These are phyloP conservation scores for Phylloporus arenicola DNA, from an alignment of 768 basidiomycete species.

Conservation along the genomic window DNA sequence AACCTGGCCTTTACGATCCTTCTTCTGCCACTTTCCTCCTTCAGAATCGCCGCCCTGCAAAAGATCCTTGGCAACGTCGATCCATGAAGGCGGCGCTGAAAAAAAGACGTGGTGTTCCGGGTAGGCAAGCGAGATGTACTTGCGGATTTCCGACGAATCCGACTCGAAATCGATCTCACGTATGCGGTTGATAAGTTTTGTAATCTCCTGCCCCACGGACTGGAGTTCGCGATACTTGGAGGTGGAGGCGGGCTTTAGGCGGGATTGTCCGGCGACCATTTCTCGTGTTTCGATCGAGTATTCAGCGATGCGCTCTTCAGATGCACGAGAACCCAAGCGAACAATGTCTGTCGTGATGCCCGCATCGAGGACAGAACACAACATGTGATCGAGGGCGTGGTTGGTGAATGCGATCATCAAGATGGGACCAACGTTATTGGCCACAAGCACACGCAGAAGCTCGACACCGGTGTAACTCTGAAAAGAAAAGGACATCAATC, in stretches of 20 bases:
- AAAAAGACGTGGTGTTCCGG: slow-evolving; percentile 46
- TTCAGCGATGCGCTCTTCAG: slow-evolving; percentile 54
- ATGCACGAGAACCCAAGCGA: slow-evolving; percentile 61
- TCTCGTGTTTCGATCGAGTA: slow-evolving; percentile 61
- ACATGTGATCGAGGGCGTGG: slow-evolving; percentile 73
- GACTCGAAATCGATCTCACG: slow-evolving; percentile 30
- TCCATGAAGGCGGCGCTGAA: slow-evolving; percentile 43
- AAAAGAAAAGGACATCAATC: neutral
- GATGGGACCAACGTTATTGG: slow-evolving; percentile 49
- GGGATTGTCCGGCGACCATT: slow-evolving; percentile 35
- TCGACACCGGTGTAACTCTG: slow-evolving; percentile 68
- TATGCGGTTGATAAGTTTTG: slow-evolving; percentile 40
- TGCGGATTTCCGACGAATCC: slow-evolving; percentile 33
- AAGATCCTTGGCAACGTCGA: slow-evolving; percentile 25
- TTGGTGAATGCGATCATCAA: slow-evolving; percentile 66
- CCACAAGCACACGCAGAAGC: slow-evolving; percentile 59
- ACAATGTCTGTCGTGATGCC: slow-evolving; percentile 59
- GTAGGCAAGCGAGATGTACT: slow-evolving; percentile 40
- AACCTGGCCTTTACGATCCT: slow-evolving; percentile 25
- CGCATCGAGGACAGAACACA: slow-evolving; percentile 59
- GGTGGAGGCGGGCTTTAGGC: slow-evolving; percentile 33
- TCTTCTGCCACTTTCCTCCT: slow-evolving; percentile 32
- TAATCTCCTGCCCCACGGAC: slow-evolving; percentile 42
- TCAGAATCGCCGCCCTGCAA: slow-evolving; percentile 9
- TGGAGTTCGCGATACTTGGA: slow-evolving; percentile 39